Base-by-base conservation (phyloP, 352 stramenopile genomes). In the Phytopythium vexans region DNA sequence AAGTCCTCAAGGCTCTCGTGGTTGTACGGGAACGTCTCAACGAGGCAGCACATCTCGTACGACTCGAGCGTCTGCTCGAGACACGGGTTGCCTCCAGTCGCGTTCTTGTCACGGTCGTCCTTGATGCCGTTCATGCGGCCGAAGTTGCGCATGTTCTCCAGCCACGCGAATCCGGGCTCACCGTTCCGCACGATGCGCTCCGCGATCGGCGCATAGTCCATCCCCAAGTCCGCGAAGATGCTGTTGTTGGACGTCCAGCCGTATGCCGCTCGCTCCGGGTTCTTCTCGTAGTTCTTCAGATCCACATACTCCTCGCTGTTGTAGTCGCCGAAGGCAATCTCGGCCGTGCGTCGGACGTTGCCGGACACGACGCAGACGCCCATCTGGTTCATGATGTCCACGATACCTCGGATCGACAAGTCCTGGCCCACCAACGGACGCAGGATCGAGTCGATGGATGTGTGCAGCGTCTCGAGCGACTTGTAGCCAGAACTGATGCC, bases 181-280 rank as follows among this genome's bases (percentile, higher is more conserved):
- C 92, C 92, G 51, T 97, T 98, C 45, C 67, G 58, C 33, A 83
- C 62, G 36, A 98, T 88, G 12, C 86, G 86, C 51, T 95, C 60
- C 33, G 81, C 89, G 53, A 97, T 91, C 35, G 80, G 72, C 4
- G 56, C 66, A 70, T 98, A 98, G 60, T 97, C 81, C 92, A 98
- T 98, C 36, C 92, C 92, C 14, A 98, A 56, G 10, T 86, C 64
- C 0, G 91, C 91, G 55, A 97, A 96, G n/a, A 98, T 86, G 47
- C 77, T 95, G 68, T 98, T 98, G 81, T 98, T 98, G 12, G 82
- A 96, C 27, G 91, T 97, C 92, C 92, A 98, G 14, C 91, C 92
- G 45, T 85, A 97, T 3, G 75, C 74, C 6, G 70, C 77, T 8
- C 92, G 84, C 8, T 97, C 80, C 5, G 92, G 92, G 56, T 97